Evolutionary conservation across 768 basidiomycete species (phyloP).

Genomic region (Myochromella boudieri): DNA sequence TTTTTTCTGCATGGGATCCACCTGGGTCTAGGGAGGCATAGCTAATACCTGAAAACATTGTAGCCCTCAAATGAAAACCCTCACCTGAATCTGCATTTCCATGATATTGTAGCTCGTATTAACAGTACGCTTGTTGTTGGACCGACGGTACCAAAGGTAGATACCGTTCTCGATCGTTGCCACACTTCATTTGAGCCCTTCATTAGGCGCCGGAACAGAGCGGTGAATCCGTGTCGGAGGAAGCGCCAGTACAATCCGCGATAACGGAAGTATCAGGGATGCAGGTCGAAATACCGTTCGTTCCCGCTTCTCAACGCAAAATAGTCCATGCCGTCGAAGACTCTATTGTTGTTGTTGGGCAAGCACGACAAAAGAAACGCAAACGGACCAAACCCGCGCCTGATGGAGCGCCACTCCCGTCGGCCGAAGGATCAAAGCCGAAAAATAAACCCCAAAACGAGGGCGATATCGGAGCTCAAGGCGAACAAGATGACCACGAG

Average conservation of each 20-base stretch:
- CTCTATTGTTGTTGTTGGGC: conserved; percentile 72
- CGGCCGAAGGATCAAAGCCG: conserved; percentile 18
- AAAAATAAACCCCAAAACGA: conserved; percentile 19
- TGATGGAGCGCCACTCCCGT: conserved; percentile 13
- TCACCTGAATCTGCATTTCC: conserved; percentile 35
- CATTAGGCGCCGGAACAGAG: background rate
- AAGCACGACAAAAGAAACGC: conserved; percentile 60
- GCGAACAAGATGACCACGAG: conserved; percentile 29
- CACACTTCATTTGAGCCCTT: too few relatives aligned
- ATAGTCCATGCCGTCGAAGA: conserved; percentile 45
- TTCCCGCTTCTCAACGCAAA: conserved; percentile 64
- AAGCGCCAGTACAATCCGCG: conserved; percentile 11
- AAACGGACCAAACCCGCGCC: conserved; percentile 45
- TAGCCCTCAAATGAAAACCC: conserved; percentile 10
- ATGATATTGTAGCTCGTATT: conserved; percentile 61
- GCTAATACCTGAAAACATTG: background rate
- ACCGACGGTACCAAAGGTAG: conserved; percentile 50
- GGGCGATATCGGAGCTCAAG: conserved; percentile 19
- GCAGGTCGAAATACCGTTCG: conserved; percentile 74
- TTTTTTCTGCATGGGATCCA: background rate
- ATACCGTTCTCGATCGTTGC: background rate
- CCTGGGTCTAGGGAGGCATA: background rate
- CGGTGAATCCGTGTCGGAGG: conserved; percentile 10
- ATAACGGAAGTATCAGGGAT: conserved; percentile 34
- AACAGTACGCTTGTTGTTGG: conserved; percentile 63